These are phyloP conservation scores for Fimicolochytrium jonesii DNA, from an alignment of 192 early-diverging fungal species.

Conservation along the genomic window DNA sequence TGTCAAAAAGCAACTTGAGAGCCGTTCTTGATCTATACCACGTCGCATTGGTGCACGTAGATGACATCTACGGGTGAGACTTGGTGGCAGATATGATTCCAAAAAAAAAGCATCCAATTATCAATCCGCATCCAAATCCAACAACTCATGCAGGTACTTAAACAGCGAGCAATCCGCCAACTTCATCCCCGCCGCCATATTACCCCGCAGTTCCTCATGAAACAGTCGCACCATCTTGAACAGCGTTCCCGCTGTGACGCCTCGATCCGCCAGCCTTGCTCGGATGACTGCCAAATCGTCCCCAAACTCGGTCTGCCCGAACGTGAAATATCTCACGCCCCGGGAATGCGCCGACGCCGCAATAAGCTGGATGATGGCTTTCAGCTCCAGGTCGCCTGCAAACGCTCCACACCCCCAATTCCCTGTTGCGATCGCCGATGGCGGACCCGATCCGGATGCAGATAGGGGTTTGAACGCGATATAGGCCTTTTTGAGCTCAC, in stretches of 20 bases:
- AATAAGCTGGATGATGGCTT: slow-evolving; percentile 42
- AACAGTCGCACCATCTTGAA: too few species aligned
- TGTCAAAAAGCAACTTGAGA: too few species aligned
- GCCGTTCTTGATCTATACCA: too few species aligned
- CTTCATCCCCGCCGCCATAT: too few species aligned
- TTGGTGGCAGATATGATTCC: too few species aligned
- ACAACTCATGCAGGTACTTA: too few species aligned
- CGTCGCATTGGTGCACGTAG: too few species aligned
- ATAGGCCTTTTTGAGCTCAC: slow-evolving; percentile 50
- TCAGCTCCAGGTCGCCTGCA: slow-evolving; percentile 41
- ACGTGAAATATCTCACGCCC: slow-evolving; percentile 41
- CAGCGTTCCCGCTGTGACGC: slow-evolving; percentile 2
- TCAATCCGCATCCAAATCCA: too few species aligned
- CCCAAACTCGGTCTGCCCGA: slow-evolving; percentile 35
- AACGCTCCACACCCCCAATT: slow-evolving; percentile 50
- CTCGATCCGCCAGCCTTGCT: neutral
- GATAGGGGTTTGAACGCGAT: slow-evolving; percentile 30
- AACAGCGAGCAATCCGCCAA: too few species aligned
- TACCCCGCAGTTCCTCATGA: too few species aligned
- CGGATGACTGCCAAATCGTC: slow-evolving; percentile 6
- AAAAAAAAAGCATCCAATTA: too few species aligned
- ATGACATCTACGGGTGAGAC: too few species aligned
- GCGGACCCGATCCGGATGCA: neutral
- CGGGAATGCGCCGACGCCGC: slow-evolving; percentile 33
- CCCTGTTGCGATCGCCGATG: neutral